Base-by-base conservation (phyloP, 2,329 filamentous ascomycete species). In the Xylariomycetidae sp. region DNA sequence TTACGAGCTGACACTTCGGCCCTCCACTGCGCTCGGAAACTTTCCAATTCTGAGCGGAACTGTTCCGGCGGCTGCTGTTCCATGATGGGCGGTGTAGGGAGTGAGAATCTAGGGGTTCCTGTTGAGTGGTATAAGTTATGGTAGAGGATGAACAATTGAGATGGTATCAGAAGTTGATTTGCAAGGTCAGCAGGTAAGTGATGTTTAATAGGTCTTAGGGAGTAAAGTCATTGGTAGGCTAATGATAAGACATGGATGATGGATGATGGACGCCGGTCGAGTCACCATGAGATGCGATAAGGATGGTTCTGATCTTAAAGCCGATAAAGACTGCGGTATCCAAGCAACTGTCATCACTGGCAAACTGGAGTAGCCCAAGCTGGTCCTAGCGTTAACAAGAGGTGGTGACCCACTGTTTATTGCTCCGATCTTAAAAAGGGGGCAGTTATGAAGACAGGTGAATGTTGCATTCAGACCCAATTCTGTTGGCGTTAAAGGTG, bases 21-120 rank as follows among this genome's bases (percentile, higher is more conserved):
- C 38, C 78, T 77, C 89, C 89, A 95, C 68, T 87, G 74, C 52
- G 77, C 74, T 45, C 90, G 81, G 63, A 95, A 95, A 28, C 75
- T 80, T 59, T 94, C 86, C 39, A 95, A 75, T 59, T 94, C 88
- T 31, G 80, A 71, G 55, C 76, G 71, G 29, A 71, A 59, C 35
- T 50, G 47, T 19, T 50, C 46, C 13, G 47, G 37, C 17, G 52
- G 44, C 25, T 47, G 46, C 15, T 53, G 42, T 31, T 52, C 48
- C 41, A 44, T 52, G 14, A 25, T 44, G 23, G 27, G 24, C 32
- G 39, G 28, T n/a, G 20, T 35, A 9, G 13, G 12, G 17, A n/a
- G n/a, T n/a, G n/a, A n/a, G n/a, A n/a, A n/a, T n/a, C n/a, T n/a
- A n/a, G n/a, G n/a, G n/a, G n/a, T n/a, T n/a, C n/a, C n/a, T n/a